Conservation (phyloP, 1,139 yeast species). For the Saccharomyces pastorianus region DNA sequence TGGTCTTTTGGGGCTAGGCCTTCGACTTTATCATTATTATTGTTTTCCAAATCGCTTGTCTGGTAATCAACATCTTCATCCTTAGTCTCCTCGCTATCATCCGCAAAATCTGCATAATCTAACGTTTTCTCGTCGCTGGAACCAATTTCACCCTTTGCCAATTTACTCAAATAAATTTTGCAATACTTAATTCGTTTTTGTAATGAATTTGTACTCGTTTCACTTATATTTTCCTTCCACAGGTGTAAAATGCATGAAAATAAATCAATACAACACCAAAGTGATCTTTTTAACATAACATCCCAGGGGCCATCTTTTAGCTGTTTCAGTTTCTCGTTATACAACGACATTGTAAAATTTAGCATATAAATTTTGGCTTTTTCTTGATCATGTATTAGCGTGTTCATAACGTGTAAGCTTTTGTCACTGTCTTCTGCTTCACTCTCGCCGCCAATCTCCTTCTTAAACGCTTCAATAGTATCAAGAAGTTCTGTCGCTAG, state of each 20-base stretch:
- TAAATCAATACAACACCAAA: slow-evolving; percentile 31
- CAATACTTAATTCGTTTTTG: slow-evolving; percentile 25
- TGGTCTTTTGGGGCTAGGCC: not conserved
- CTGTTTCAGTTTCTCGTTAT: slow-evolving; percentile 24
- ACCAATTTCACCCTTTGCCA: slow-evolving; percentile 22
- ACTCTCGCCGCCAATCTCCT: slow-evolving; percentile 9
- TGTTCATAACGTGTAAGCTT: slow-evolving; percentile 5
- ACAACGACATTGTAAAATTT: slow-evolving; percentile 27
- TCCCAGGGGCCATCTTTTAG: slow-evolving; percentile 20
- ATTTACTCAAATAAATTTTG: slow-evolving; percentile 23
- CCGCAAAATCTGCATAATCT: slow-evolving; percentile 9
- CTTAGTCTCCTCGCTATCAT: slow-evolving; percentile 6
- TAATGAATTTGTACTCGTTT: slow-evolving; percentile 9
- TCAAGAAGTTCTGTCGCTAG: slow-evolving; percentile 23
- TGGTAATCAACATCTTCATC: slow-evolving; percentile 1
- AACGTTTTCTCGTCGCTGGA: slow-evolving; percentile 1
- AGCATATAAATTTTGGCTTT: slow-evolving; percentile 25
- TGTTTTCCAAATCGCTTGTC: slow-evolving; percentile 1
- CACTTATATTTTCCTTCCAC: slow-evolving; percentile 18
- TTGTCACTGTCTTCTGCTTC: slow-evolving; percentile 7
- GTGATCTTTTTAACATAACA: slow-evolving; percentile 18
- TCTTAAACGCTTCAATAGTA: slow-evolving; percentile 24
- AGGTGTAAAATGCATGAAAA: slow-evolving; percentile 20
- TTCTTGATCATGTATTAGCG: slow-evolving; percentile 21
- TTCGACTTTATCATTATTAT: slow-evolving; percentile 7